Evolutionary conservation across 192 early-diverging fungal genomes (phyloP), one percentile per base, ranked within the genome.

Genomic region (Mortierella hygrophila): DNA sequence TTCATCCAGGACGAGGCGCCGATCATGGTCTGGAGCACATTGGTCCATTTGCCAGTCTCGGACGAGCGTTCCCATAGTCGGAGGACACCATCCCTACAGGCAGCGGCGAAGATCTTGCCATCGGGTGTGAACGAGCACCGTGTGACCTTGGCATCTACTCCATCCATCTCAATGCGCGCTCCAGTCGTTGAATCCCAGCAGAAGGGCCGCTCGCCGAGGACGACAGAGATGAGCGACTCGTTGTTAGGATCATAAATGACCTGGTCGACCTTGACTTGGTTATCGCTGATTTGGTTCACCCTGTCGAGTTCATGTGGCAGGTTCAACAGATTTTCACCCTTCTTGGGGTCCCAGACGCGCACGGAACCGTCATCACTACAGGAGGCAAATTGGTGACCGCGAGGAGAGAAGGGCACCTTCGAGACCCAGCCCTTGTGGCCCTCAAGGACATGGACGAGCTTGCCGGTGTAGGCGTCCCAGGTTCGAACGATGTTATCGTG

Each of bases 21-120:
- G 11, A 65, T 65, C 60, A 65, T 65, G 29, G 60, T 65, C 29
- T 65, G n/a, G 5, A 65, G 60, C 10, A 65, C 60, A 26, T 15
- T 65, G 60, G 60, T 65, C 60, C 60, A 65, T 29, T 65, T 65
- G 60, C 60, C 60, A 11, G 60, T 35, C 60, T 65, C 60, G 29
- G 60, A 32, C 11, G 60, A 65, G 6, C 29, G 60, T 3, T 32
- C 26, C 60, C 60, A 65, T 3, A 65, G 60, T 32, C 60, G n/a
- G 29, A 65, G n/a, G 13, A 65, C 60, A 29, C 60, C 60, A 32
- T 65, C 60, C 6, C 29, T 26, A 11, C 60, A 65, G 60, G 60
- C 60, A 4, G 26, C 11, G 26, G 60, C 26, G 29, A 65, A 23
- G 13, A 65, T 6, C 26, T 65, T 65, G 60, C 29, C 60, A 8